Percentiles rank a stretch among this genome's conserved stretches.
Conservation (phyloP, 306 rosid genomes). For the Rosa lucieae region DNA sequence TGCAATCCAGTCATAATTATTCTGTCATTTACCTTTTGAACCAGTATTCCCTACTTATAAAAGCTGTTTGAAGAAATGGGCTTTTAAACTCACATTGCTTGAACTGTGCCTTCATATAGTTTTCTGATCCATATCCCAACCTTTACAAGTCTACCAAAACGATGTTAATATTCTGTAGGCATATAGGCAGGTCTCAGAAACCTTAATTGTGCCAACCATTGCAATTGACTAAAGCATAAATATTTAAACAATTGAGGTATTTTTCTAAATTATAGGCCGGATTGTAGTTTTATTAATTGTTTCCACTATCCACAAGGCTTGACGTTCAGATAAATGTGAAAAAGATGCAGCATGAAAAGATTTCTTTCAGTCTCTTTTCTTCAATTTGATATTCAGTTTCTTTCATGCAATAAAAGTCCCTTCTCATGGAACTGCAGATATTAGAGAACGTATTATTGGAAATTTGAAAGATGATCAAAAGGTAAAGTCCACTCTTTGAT, state of each 20-base stretch:
- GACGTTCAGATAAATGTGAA: not conserved
- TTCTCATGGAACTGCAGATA: conserved; percentile 55
- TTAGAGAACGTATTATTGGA: conserved; percentile 81
- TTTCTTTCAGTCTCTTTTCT: not conserved
- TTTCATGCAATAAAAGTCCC: conserved; percentile 10
- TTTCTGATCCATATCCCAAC: conserved; percentile 1
- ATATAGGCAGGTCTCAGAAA: not conserved
- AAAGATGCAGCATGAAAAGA: not conserved
- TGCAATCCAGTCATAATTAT: conserved; percentile 1
- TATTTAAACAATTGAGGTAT: not conserved
- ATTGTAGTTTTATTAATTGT: not conserved
- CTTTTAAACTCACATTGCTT: not conserved
- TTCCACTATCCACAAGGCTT: not conserved
- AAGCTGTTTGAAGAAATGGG: not conserved
- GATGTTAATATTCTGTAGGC: not conserved
- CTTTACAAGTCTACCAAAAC: not conserved
- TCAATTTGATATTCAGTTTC: not conserved
- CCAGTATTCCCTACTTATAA: not conserved
- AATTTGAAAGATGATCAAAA: conserved; percentile 74
- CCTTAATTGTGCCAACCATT: not conserved
- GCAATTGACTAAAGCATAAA: not conserved
- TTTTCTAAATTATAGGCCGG: not conserved
- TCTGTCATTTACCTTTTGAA: conserved; percentile 11
- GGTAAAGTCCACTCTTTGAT: conserved; percentile 45
- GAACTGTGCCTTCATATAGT: not conserved